Conservation (phyloP, 2,329 filamentous ascomycete genomes). For the Cytospora piceae region DNA sequence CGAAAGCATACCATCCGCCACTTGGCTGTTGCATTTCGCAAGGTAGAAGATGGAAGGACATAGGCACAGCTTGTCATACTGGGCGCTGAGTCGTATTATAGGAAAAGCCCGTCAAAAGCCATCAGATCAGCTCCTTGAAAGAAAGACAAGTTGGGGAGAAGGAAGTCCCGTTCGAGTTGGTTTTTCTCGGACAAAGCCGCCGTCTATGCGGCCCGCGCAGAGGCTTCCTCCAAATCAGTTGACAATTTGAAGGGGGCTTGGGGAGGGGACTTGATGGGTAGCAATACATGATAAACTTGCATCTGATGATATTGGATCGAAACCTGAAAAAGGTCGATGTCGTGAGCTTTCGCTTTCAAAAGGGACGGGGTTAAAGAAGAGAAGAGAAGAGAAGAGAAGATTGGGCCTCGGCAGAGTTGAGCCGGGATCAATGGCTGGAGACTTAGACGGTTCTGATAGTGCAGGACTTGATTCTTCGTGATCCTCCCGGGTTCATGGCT, state of each 20-base stretch:
- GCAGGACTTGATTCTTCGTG: not conserved
- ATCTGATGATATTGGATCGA: not conserved
- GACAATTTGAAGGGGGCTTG: not conserved
- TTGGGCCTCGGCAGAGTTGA: slow-evolving; percentile 13
- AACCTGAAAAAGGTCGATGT: not conserved
- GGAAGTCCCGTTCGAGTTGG: too few relatives aligned
- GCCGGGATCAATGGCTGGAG: not conserved
- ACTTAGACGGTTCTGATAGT: not conserved
- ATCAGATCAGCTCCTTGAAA: too few relatives aligned
- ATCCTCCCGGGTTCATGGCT: too few relatives aligned
- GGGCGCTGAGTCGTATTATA: not conserved
- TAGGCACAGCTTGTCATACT: not conserved
- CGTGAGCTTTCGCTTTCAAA: not conserved
- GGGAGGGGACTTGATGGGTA: too few relatives aligned
- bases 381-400: not conserved
- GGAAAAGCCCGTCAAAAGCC: not conserved
- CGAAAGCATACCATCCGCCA: not conserved
- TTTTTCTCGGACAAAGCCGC: not conserved
- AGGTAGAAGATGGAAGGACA: not conserved
- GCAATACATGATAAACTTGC: too few relatives aligned
- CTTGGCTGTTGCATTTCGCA: not conserved
- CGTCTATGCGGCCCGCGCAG: not conserved
- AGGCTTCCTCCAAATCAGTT: not conserved
- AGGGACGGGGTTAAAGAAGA: not conserved
- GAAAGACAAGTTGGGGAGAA: not conserved